Percentiles rank a stretch among this genome's conserved stretches.
These are phyloP conservation scores for Erodium texanum DNA, from an alignment of 441 rosid genomes.

Conservation along the genomic window DNA sequence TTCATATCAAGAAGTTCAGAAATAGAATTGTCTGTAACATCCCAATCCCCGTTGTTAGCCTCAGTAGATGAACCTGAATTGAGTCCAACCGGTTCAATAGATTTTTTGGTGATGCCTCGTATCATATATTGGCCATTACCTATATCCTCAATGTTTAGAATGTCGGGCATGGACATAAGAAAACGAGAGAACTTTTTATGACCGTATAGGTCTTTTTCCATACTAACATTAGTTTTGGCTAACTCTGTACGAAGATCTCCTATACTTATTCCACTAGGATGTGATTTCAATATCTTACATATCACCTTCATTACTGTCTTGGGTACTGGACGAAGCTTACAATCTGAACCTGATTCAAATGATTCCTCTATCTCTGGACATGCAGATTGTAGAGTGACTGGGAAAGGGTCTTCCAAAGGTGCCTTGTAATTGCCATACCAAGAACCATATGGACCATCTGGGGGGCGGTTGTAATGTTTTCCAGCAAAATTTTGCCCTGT, in stretches of 20 bases:
- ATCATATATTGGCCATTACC: constrained; percentile 36
- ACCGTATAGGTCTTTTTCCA: constrained; percentile 56
- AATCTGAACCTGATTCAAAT: constrained; percentile 19
- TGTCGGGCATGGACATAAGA: constrained; percentile 55
- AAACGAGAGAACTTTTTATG: constrained; percentile 45
- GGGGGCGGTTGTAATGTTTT: constrained; percentile 70
- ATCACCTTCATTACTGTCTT: constrained; percentile 42
- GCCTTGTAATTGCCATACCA: constrained; percentile 76
- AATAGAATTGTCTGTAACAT: constrained; percentile 10
- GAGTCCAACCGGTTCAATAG: not conserved
- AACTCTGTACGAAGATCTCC: constrained; percentile 45
- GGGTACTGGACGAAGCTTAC: constrained; percentile 26
- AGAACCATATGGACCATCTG: constrained; percentile 82
- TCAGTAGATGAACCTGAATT: not conserved
- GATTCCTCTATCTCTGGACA: constrained; percentile 21
- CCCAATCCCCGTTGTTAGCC: not conserved
- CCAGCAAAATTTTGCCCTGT: constrained; percentile 40
- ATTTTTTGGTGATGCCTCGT: constrained; percentile 16
- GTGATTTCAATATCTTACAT: constrained; percentile 30
- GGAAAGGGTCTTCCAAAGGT: constrained; percentile 64
- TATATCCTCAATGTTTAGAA: constrained; percentile 33
- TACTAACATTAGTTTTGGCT: constrained; percentile 24
- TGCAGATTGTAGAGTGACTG: constrained; percentile 13
- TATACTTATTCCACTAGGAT: constrained; percentile 50
- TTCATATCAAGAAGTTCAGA: constrained; percentile 7